phyloP scores from a whole-genome alignment of 257 asterid genomes.

The Solanum dulcamara region DNA sequence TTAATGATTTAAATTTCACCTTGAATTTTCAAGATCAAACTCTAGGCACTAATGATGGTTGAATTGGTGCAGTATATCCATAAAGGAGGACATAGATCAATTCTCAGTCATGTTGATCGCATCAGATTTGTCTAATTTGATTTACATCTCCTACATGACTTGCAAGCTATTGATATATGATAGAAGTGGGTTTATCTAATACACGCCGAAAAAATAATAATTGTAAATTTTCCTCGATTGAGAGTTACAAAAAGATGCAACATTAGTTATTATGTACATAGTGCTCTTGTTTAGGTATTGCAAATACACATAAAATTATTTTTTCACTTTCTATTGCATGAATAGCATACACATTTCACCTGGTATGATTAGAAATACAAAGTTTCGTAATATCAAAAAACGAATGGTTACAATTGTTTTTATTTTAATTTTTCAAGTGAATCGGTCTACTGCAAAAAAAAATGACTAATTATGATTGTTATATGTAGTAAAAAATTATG shows the following conservation, averaged over 20 bases:
- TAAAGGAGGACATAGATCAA: neutral
- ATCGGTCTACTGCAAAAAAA: no score
- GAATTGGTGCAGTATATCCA: no score
- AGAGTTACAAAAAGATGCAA: neutral
- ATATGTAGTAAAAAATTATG: no score
- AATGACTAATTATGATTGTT: neutral
- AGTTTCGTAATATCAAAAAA: no score
- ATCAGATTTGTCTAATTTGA: no score
- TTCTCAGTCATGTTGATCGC: neutral
- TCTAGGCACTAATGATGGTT: fast-evolving
- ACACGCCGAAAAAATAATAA: neutral
- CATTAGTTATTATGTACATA: neutral
- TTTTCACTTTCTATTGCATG: neutral
- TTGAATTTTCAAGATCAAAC: no score
- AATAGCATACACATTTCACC: neutral
- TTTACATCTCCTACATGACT: neutral
- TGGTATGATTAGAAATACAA: neutral
- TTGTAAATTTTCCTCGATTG: neutral
- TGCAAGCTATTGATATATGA: no score
- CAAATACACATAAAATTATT: neutral
- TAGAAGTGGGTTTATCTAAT: no score
- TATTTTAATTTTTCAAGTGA: neutral
- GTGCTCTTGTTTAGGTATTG: neutral
- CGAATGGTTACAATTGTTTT: neutral
- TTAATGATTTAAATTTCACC: neutral